Percentiles rank a stretch among this genome's conserved stretches.
These are phyloP conservation scores for Penstemon newberryi DNA, from an alignment of 257 asterid species.

Conservation along the genomic window DNA sequence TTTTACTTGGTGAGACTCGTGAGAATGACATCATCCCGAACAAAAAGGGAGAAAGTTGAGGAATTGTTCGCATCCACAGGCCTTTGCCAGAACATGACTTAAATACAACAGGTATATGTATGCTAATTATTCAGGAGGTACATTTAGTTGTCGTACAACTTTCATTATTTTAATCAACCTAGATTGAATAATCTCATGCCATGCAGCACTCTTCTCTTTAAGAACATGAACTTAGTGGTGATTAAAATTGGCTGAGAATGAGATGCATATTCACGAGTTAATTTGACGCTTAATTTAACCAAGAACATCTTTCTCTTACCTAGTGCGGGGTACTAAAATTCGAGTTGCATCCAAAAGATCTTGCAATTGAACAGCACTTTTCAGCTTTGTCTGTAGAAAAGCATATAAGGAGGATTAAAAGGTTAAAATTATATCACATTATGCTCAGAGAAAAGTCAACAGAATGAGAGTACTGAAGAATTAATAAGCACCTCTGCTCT, in stretches of 20 bases:
- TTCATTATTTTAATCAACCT: slow-evolving; percentile 15
- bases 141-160: background rate
- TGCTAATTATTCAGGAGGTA: background rate
- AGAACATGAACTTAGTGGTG: slow-evolving; percentile 17
- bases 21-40: too few relatives aligned
- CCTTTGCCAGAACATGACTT: too few relatives aligned
- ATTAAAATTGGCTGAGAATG: slow-evolving; percentile 20
- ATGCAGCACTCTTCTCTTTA: background rate
- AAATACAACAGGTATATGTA: background rate
- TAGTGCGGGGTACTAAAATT: slow-evolving; percentile 78
- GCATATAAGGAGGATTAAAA: slow-evolving; percentile 29
- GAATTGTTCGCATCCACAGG: too few relatives aligned
- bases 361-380: slow-evolving; percentile 94
- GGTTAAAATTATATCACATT: slow-evolving; percentile 11
- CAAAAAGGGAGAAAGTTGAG: too few relatives aligned
- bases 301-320: slow-evolving; percentile 41
- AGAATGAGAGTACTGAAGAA: slow-evolving; percentile 23
- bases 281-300: slow-evolving; percentile 13
- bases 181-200: slow-evolving; percentile 9
- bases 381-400: slow-evolving; percentile 79
- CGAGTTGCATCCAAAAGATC: slow-evolving; percentile 98
- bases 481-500: slow-evolving; percentile 76
- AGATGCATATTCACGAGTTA: slow-evolving; percentile 17
- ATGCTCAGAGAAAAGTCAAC: slow-evolving; percentile 13
- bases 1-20: too few relatives aligned